These are phyloP conservation scores for Calycina herbarum DNA, from an alignment of 2,329 filamentous ascomycete genomes.

Conservation along the genomic window DNA sequence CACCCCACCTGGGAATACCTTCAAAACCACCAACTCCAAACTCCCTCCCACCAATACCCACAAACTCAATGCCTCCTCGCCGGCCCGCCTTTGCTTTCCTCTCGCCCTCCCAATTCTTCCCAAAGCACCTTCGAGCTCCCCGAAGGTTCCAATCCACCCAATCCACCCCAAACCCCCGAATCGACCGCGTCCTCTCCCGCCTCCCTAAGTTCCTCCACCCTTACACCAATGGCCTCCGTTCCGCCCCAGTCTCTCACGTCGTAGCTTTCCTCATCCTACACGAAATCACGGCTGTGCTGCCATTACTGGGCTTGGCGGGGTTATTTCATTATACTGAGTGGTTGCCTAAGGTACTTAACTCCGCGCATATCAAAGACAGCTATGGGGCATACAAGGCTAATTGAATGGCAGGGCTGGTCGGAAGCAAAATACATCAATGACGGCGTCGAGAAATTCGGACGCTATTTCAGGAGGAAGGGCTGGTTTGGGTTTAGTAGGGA, in stretches of 20 bases:
- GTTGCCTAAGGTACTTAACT: slow-evolving; percentile 51
- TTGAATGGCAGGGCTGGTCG: slow-evolving; percentile 34
- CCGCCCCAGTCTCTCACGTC: slow-evolving; percentile 79
- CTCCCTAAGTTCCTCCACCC: slow-evolving; percentile 64
- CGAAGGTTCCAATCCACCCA: slow-evolving; percentile 8
- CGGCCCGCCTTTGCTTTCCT: neutral
- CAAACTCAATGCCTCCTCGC: slow-evolving; percentile 5
- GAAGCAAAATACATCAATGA: slow-evolving; percentile 42
- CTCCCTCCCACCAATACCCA: neutral
- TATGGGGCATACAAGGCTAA: neutral
- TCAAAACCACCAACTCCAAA: neutral
- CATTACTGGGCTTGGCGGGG: slow-evolving; percentile 71
- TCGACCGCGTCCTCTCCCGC: slow-evolving; percentile 29
- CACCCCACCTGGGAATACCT: neutral
- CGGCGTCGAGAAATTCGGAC: slow-evolving; percentile 69
- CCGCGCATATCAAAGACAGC: slow-evolving; percentile 26
- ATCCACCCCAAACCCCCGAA: slow-evolving; percentile 12
- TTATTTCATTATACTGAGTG: slow-evolving; percentile 79
- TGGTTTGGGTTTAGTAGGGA: slow-evolving; percentile 67
- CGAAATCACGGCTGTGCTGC: slow-evolving; percentile 84
- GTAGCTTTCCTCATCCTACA: slow-evolving; percentile 87
- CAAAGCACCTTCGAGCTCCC: neutral
- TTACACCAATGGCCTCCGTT: slow-evolving; percentile 69
- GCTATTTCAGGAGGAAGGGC: slow-evolving; percentile 74
- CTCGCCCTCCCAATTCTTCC: neutral